These are phyloP conservation scores for Isochrysis galbana DNA, from an alignment of 78 protist genomes.

Conservation along the genomic window DNA sequence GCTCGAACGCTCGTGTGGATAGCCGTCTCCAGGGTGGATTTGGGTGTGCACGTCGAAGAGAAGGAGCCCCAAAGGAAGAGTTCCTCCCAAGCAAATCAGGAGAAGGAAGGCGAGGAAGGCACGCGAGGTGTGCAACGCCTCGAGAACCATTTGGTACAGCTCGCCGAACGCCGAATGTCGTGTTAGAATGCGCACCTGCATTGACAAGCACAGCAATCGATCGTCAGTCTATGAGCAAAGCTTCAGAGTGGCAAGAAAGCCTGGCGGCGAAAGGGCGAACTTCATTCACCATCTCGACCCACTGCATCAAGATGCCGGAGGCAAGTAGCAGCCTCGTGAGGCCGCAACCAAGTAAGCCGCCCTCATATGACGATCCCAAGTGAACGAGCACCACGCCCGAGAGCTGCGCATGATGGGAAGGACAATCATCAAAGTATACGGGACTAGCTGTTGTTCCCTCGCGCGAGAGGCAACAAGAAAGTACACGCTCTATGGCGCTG, in stretches of 20 bases:
- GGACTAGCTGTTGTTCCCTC: too few species aligned
- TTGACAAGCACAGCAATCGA: too few species aligned
- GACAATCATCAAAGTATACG: too few species aligned
- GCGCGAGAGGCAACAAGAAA: too few species aligned
- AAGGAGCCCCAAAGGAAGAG: neutral
- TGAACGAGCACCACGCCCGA: neutral
- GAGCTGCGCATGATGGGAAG: too few species aligned
- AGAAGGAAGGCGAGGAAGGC: neutral
- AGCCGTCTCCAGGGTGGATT: neutral
- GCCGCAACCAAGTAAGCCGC: neutral
- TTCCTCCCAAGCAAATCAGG: neutral
- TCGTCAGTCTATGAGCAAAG: too few species aligned
- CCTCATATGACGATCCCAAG: neutral
- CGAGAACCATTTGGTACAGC: neutral
- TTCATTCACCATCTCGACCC: neutral
- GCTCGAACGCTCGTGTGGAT: neutral
- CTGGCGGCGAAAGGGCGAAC: too few species aligned
- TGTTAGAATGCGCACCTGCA: neutral
- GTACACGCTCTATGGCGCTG: too few species aligned
- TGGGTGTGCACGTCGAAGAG: conserved; percentile 1
- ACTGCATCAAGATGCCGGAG: neutral
- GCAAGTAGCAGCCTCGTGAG: neutral
- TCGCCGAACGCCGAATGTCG: neutral
- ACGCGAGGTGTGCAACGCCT: neutral
- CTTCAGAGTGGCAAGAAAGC: too few species aligned